Percentiles rank a stretch among this genome's conserved stretches.
These are phyloP conservation scores for Arbutus unedo DNA, from an alignment of 148 eudicot species.

Conservation along the genomic window DNA sequence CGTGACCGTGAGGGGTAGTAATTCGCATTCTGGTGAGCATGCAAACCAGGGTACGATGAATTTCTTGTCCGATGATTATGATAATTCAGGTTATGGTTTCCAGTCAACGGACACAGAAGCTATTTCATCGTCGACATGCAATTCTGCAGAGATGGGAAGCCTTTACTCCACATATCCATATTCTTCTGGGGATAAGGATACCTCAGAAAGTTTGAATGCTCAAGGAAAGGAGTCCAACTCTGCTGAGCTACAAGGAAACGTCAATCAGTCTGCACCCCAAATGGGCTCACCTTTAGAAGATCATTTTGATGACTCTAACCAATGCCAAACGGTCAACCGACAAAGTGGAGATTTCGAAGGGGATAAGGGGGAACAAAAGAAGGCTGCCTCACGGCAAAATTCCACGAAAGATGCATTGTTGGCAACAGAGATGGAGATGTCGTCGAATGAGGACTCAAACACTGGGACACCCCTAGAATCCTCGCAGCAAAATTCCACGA, in stretches of 20 bases:
- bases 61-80: constrained; percentile 78
- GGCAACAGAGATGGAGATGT: constrained; percentile 78
- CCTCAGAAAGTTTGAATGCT: constrained; percentile 28
- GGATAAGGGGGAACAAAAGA: constrained; percentile 36
- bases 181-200: constrained; percentile 60
- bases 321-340: constrained; percentile 42
- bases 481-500: no score
- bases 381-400: constrained; percentile 37
- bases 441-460: constrained; percentile 53
- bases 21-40: constrained; percentile 23
- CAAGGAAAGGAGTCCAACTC: constrained; percentile 28
- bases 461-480: constrained; percentile 55
- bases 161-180: constrained; percentile 44
- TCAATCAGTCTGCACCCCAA: constrained; percentile 40
- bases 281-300: constrained; percentile 68
- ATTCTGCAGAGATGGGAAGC: constrained; percentile 41
- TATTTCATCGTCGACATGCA: constrained; percentile 38
- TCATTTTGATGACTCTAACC: constrained; percentile 63
- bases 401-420: constrained; percentile 54
- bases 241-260: constrained; percentile 33
- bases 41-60: constrained; percentile 36
- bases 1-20: constrained; percentile 18
- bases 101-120: constrained; percentile 66
- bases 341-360: constrained; percentile 54
- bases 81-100: constrained; percentile 68